Base-by-base conservation (phyloP, 2,329 filamentous ascomycete species). In the Phialocephala subalpina region DNA sequence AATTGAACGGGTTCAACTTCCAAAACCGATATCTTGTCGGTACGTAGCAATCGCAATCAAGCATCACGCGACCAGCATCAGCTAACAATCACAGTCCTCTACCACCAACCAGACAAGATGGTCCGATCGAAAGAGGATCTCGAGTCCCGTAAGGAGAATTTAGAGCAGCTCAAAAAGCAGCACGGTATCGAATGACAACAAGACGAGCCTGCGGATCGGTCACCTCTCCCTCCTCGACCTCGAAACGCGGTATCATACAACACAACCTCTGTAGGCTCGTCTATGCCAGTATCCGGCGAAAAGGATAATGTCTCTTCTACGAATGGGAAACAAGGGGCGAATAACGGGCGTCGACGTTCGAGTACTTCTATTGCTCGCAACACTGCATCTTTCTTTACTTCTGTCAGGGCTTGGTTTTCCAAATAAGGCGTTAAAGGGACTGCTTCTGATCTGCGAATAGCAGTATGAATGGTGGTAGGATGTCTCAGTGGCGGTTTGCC, bases 1-100 rank as follows among this genome's bases (percentile, higher is more conserved):
- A 98, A 85, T 87, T 99, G 80, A 99, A 99, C 86, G 96, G 96
- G 79, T 99, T 97, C 90, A 99, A 99, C 85, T 99, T 99, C 82
- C 96, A 99, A 85, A 97, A 95, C 83, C 92, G 96, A 80, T 99
- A 99, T 82, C 92, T 99, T 75, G 96, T 99, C 77, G 94, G 93
- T 97, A 88, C 69, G 93, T 89, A 58, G 22, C 18, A 36, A 29
- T 8, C 47, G 29, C 29, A 47, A 60, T 42, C 58, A 62, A 22
- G 40, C 59, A 56, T 53, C 33, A 62, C 45, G 29, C 58, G 40
- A 63, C 29, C 33, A 53, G 16, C 57, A 42, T 67, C 72, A 67
- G 72, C 38, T 27, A 47, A 55, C 42, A 12, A 36, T 14, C 9
- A 58, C 74, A 87, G 90, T 92, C 67, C 82, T 93, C 78, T 92